phyloP scores from a whole-genome alignment of 2,329 filamentous ascomycete species.

The Coniochaeta sp. region DNA sequence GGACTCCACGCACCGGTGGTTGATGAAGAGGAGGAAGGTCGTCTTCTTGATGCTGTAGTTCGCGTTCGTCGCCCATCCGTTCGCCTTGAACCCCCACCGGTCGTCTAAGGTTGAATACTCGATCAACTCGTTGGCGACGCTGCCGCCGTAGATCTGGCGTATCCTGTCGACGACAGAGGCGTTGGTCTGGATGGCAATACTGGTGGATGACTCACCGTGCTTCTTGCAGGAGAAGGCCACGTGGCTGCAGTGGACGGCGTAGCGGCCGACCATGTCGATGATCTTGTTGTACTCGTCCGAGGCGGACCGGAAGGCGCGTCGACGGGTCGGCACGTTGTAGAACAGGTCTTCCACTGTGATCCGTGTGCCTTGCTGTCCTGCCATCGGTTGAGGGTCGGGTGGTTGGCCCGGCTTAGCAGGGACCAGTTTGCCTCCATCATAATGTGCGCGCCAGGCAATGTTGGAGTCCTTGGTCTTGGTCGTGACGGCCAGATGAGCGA shows the following conservation, averaged over 20 bases:
- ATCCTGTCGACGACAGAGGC: slow-evolving; percentile 76
- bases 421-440: slow-evolving; percentile 72
- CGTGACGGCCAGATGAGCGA: slow-evolving; percentile 90
- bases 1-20: slow-evolving; percentile 90
- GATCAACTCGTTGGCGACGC: slow-evolving; percentile 82
- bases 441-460: slow-evolving; percentile 86
- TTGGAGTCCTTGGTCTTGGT: slow-evolving; percentile 85
- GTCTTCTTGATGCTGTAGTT: slow-evolving; percentile 94
- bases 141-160: slow-evolving; percentile 78
- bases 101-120: slow-evolving; percentile 65
- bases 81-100: slow-evolving; percentile 77
- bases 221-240: slow-evolving; percentile 97
- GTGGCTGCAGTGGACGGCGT: slow-evolving; percentile 85
- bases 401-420: slow-evolving; percentile 83
- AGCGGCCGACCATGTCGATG: slow-evolving; percentile 86
- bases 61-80: slow-evolving; percentile 80
- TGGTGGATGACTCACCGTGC: slow-evolving; percentile 77
- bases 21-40: slow-evolving; percentile 86
- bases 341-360: slow-evolving; percentile 97
- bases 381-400: slow-evolving; percentile 78
- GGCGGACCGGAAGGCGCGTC: slow-evolving; percentile 81
- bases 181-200: slow-evolving; percentile 68
- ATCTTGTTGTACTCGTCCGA: slow-evolving; percentile 98
- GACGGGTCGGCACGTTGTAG: slow-evolving; percentile 87
- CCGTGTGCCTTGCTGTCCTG: slow-evolving; percentile 84